These are phyloP conservation scores for Viola odorata DNA, from an alignment of 345 rosid species.

Conservation along the genomic window DNA sequence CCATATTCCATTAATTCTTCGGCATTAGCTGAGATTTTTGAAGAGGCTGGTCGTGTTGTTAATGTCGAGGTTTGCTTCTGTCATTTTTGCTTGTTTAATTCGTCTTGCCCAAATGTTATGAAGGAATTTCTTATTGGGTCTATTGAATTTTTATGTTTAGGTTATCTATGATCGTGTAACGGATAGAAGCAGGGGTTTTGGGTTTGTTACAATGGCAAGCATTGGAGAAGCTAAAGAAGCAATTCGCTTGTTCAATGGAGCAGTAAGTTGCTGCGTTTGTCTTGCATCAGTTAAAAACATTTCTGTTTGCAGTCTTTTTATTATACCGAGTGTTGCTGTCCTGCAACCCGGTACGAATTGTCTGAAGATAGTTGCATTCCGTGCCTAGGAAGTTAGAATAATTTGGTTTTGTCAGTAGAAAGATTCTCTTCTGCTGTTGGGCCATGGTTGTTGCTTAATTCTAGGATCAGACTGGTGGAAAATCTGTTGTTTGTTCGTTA, in stretches of 20 bases:
- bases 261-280: conserved; percentile 73
- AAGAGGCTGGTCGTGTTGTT: conserved; percentile 66
- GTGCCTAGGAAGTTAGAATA: too few relatives aligned
- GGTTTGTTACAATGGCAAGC: conserved; percentile 71
- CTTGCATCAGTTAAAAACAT: too few relatives aligned
- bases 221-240: conserved; percentile 81
- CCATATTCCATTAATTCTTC: conserved; percentile 66
- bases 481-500: too few relatives aligned
- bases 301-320: too few relatives aligned
- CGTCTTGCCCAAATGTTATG: not conserved
- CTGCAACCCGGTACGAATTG: too few relatives aligned
- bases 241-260: conserved; percentile 66
- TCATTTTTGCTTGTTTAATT: not conserved
- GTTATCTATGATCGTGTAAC: conserved; percentile 73
- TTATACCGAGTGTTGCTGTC: too few relatives aligned
- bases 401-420: too few relatives aligned
- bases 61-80: conserved; percentile 54
- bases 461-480: too few relatives aligned
- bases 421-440: too few relatives aligned
- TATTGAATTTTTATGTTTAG: conserved; percentile 28
- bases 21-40: conserved; percentile 54
- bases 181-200: conserved; percentile 97
- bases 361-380: too few relatives aligned
- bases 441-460: too few relatives aligned
- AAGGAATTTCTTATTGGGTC: not conserved